Base-by-base conservation (phyloP, 208 protist genomes). In the Phytomonas francai region DNA sequence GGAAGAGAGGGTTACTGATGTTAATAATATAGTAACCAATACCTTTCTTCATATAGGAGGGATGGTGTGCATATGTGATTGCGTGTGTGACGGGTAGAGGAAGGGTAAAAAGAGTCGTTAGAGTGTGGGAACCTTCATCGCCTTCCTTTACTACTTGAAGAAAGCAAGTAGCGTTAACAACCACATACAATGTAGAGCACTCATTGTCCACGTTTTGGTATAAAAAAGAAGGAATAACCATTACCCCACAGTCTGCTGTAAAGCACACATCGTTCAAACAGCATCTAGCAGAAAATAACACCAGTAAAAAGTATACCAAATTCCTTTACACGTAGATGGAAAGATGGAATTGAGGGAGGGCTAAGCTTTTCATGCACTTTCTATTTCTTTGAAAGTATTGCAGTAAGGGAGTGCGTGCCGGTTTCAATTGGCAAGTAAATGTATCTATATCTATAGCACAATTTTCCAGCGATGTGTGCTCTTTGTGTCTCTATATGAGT, bases 311-410 rank as follows among this genome's bases (percentile, higher is more conserved):
- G 12, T 49, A 19, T 19, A 19, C 4, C 4, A 49, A 49, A 49
- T 3, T 19, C 39, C 9, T 19, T 19, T 49, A 6, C 39, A 19
- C 39, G 16, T 49, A 19, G 12, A 9, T 57, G 32, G 19, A 11
- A 34, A 61, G 31, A 36, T 61, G 29, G 12, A 31, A 61, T 9
- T 1, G 31, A 31, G 31, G 58, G 29, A 16, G 14, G 16, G 29
- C 11, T 3, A 61, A 61, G n/a, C 31, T 61, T 25, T 36, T 30
- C 57, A 33, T 36, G 31, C 28, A 22, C 9, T 39, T 68, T 68
- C 36, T 68, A 36, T 68, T 57, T 58, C 7, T 59, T 49, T 67
- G 29, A 42, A 63, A 63, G 28, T 31, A 70, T 42, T 31, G 39
- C 8, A 59, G 30, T 25, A 32, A 69, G 36, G 61, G 34, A 69